Base-by-base conservation (phyloP, 2,329 filamentous ascomycete genomes). In the Fusarium avenaceum region DNA sequence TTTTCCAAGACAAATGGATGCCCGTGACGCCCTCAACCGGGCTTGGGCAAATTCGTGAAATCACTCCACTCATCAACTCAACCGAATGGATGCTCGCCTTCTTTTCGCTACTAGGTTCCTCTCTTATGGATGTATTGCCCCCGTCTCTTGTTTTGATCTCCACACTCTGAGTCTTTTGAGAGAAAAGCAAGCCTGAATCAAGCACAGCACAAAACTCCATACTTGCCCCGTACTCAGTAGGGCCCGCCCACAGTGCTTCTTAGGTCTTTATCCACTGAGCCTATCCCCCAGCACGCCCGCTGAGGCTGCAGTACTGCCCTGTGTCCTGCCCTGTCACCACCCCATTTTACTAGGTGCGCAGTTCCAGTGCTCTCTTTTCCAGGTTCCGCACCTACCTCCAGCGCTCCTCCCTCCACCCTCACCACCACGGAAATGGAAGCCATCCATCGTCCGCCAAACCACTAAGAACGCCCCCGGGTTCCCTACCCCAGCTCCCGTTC, bases 11-110 rank as follows among this genome's bases (percentile, higher is more conserved):
- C 56, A 67, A 52, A 64, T 66, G 45, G 64, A 67, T 54, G 56
- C 66, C 56, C 66, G 66, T 69, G 65, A 69, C 66, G 66, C 66
- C 65, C 53, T 69, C 66, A 54, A 39, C 65, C 52, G 52, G 62
- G 60, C 63, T 55, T 55, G 61, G 50, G 52, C 52, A 50, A 43
- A 56, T 51, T 64, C 46, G 38, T 57, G 48, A 63, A 63, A 44
- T 67, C 61, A 69, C 66, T 69, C 65, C 61, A 67, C 66, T 64
- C 26, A 39, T 64, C 26, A 39, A 33, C 43, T 33, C 35, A 38
- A 38, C 35, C 35, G 17, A 38, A 38, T n/a, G 35, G 30, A 43
- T 43, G 24, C 38, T 54, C 54, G 46, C 40, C 56, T 65, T 50
- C 33, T 56, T 65, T 43, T 63, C 42, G 57, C 60, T 60, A 17